A percentile compares a stretch with the other conserved stretches of the same genome.
Conservation (phyloP, 2,329 filamentous ascomycete genomes). For the Aspergillus versicolor region DNA sequence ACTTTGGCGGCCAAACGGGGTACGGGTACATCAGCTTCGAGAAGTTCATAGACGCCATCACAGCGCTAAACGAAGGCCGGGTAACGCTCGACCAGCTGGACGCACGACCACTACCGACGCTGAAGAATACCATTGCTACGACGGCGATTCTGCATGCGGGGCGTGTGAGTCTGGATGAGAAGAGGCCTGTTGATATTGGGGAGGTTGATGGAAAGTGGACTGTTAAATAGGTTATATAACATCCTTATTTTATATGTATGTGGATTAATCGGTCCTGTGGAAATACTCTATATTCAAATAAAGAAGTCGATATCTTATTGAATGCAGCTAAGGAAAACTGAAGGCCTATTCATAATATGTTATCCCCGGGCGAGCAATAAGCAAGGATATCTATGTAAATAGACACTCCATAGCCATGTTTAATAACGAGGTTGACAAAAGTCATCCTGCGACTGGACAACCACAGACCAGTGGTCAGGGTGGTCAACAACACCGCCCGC, state of each 20-base stretch:
- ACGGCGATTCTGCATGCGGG: slow-evolving; percentile 90
- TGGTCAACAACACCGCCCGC: too few species aligned
- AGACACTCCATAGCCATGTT: too few species aligned
- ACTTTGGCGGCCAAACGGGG: slow-evolving; percentile 86
- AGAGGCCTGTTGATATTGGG: slow-evolving; percentile 70
- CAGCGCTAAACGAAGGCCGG: slow-evolving; percentile 71
- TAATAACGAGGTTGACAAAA: too few species aligned
- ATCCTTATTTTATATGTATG: background rate
- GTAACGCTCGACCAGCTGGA: slow-evolving; percentile 75
- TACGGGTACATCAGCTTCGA: slow-evolving; percentile 95
- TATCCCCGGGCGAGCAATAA: too few species aligned
- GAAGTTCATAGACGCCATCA: slow-evolving; percentile 90
- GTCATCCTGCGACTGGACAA: too few species aligned
- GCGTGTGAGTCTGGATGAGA: slow-evolving; percentile 78
- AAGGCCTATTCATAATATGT: too few species aligned
- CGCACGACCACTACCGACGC: slow-evolving; percentile 74
- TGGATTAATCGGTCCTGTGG: too few species aligned
- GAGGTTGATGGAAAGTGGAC: slow-evolving; percentile 57
- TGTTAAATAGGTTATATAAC: slow-evolving; percentile 48
- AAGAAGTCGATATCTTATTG: too few species aligned
- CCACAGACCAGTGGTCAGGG: too few species aligned
- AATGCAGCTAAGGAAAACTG: too few species aligned
- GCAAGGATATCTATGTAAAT: too few species aligned
- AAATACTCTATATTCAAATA: too few species aligned
- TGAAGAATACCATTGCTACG: slow-evolving; percentile 86